Base-by-base conservation (phyloP, 768 basidiomycete species). In the Mycena capillaripes region DNA sequence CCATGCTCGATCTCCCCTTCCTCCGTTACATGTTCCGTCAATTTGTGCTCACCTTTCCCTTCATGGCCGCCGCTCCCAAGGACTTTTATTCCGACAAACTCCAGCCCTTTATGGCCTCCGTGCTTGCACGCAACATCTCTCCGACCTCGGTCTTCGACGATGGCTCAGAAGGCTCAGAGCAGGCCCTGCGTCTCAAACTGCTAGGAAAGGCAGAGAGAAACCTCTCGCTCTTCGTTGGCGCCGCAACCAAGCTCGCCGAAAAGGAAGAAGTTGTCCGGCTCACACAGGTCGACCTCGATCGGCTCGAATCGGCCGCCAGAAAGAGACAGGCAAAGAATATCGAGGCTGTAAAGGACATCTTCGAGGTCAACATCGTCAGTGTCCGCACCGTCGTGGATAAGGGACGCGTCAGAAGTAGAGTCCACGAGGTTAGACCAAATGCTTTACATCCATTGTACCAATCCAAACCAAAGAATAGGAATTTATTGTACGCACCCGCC, bases 41-140 rank as follows among this genome's bases (percentile, higher is more conserved):
- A 80, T 98, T 96, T 78, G 88, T 98, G 69, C 87, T 98, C 67
- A 94, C 97, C 0, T 99, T 99, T 79, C 98, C 98, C 17, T 98
- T 99, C 86, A 91, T 99, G 81, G 90, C 91, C 57, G 85, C 93
- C 1, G 97, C 97, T 0, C 97, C 96, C 0, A 90, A 93, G 76
- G 90, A 95, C 76, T 99, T 99, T 82, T 99, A 97, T 84, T 92
- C 94, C 1, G 90, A 92, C 70, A 99, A 99, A 81, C 89, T 99
- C 4, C 97, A 99, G 82, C 97, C 97, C 0, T 99, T 99, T 81
- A 87, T 97, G 65, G 90, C 92, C 40, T 94, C 93, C 36, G 87
- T 96, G 71, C 84, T 98, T 16, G 87, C 94, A 0, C 91, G 95
- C 63, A 96, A 96, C 76, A 85, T 98, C 56, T 88, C 91, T 9